Percentiles rank a stretch among this genome's conserved stretches.
These are phyloP conservation scores for Trametopsis cervina DNA, from an alignment of 768 basidiomycete species.

Conservation along the genomic window DNA sequence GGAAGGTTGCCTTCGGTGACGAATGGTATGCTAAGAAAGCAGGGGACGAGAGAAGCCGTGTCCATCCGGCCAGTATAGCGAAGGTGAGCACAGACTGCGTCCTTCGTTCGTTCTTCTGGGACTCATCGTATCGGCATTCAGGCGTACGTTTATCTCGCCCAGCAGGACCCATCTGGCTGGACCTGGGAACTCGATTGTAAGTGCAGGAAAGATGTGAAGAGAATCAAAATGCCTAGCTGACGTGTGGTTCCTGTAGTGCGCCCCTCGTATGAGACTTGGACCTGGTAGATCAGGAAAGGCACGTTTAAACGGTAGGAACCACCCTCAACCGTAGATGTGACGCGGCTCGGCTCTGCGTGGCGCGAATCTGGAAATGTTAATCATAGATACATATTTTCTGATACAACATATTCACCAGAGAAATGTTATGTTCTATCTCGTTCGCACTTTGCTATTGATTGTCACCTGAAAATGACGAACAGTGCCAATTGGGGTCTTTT, in stretches of 20 bases:
- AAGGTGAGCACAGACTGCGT: slow-evolving; percentile 5
- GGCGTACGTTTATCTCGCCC: slow-evolving; percentile 19
- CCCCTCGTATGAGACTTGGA: slow-evolving; percentile 23
- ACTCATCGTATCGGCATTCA: slow-evolving; percentile 1
- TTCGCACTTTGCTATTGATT: too few relatives aligned
- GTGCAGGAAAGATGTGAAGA: background rate
- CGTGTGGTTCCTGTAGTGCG: slow-evolving; percentile 15
- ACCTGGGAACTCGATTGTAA: slow-evolving; percentile 24
- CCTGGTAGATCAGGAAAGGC: too few relatives aligned
- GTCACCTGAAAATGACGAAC: too few relatives aligned
- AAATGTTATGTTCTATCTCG: too few relatives aligned
- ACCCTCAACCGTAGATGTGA: too few relatives aligned
- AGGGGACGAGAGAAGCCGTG: slow-evolving; percentile 7
- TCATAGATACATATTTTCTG: too few relatives aligned
- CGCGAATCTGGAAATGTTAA: too few relatives aligned
- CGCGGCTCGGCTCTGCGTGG: too few relatives aligned
- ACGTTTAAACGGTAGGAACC: too few relatives aligned
- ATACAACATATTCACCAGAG: too few relatives aligned
- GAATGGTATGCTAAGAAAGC: slow-evolving; percentile 9
- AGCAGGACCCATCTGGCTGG: slow-evolving; percentile 22
- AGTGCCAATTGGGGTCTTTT: too few relatives aligned
- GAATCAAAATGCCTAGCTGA: background rate
- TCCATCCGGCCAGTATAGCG: slow-evolving; percentile 13
- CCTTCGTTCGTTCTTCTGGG: background rate
- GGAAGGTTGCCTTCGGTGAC: slow-evolving; percentile 6